These are phyloP conservation scores for Cynanchum wilfordii DNA, from an alignment of 257 asterid species.

Conservation along the genomic window DNA sequence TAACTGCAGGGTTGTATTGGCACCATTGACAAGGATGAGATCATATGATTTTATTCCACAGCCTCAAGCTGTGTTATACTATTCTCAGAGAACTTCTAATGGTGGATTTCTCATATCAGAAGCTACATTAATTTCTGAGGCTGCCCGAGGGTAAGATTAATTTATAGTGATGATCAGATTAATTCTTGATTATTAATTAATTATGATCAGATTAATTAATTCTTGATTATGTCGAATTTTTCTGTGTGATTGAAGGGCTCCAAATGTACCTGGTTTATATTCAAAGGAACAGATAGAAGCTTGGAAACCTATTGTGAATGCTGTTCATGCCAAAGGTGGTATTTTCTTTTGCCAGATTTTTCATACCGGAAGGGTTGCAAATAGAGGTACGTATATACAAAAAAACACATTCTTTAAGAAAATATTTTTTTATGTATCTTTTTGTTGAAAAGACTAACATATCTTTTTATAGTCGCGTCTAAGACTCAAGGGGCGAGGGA, in stretches of 20 bases:
- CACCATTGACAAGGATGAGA: constrained; percentile 65
- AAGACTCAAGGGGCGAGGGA: too few species aligned
- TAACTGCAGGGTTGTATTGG: constrained; percentile 48
- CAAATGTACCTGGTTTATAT: constrained; percentile 29
- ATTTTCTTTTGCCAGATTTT: constrained; percentile 29
- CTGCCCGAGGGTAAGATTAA: constrained; percentile 39
- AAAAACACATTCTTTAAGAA: too few species aligned
- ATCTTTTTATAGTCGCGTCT: too few species aligned
- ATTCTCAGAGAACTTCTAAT: constrained; percentile 53
- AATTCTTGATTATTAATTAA: too few species aligned
- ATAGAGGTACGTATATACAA: constrained; percentile 1
- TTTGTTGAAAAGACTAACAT: too few species aligned
- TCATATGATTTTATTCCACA: constrained; percentile 54
- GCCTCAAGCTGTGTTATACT: constrained; percentile 58
- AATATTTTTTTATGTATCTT: too few species aligned
- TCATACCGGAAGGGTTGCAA: constrained; percentile 29
- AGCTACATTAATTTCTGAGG: constrained; percentile 54
- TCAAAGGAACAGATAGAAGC: constrained; percentile 36
- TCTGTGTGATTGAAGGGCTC: constrained; percentile 1
- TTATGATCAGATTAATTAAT: background rate
- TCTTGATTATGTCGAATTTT: background rate
- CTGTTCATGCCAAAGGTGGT: constrained; percentile 32
- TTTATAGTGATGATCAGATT: too few species aligned
- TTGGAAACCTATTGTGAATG: constrained; percentile 38
- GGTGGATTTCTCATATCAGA: constrained; percentile 52